Percentiles rank a stretch among this genome's conserved stretches.
phyloP scores from a whole-genome alignment of 2,329 filamentous ascomycete species.

The Colletotrichum camelliae region DNA sequence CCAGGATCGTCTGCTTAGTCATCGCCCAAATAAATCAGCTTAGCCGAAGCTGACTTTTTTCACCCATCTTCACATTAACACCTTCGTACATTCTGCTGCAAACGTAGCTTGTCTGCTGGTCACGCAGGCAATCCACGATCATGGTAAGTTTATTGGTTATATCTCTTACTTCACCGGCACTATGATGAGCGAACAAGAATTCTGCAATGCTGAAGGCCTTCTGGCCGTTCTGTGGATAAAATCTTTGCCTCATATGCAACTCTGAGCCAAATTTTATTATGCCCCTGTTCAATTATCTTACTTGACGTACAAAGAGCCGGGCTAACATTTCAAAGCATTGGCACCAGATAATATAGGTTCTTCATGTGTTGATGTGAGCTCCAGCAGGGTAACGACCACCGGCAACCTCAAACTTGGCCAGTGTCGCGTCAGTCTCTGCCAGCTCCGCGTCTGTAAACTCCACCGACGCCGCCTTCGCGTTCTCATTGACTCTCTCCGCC shows the following conservation, averaged over 20 bases:
- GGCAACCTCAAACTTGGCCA: slow-evolving; percentile 51
- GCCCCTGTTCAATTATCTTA: background rate
- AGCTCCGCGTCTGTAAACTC: slow-evolving; percentile 56
- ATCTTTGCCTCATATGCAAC: slow-evolving; percentile 25
- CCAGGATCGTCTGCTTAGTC: slow-evolving; percentile 3
- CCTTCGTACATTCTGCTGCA: background rate
- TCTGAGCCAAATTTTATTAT: slow-evolving; percentile 3
- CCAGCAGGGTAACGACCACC: slow-evolving; percentile 54
- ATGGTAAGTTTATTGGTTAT: slow-evolving; percentile 29
- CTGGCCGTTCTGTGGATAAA: slow-evolving; percentile 34
- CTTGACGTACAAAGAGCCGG: background rate
- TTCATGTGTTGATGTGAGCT: slow-evolving; percentile 41
- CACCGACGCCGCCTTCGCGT: slow-evolving; percentile 54
- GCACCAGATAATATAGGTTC: background rate
- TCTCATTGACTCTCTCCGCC: slow-evolving; percentile 63
- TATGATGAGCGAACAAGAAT: slow-evolving; percentile 43
- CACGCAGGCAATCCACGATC: background rate
- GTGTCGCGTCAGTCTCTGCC: slow-evolving; percentile 52
- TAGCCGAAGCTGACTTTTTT: background rate
- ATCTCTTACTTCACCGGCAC: slow-evolving; percentile 25
- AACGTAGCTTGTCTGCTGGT: background rate
- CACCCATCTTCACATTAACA: background rate
- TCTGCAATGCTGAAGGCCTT: slow-evolving; percentile 53
- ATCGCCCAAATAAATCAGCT: background rate
- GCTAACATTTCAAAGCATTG: background rate